Evolutionary conservation across 2,329 filamentous ascomycete genomes (phyloP).

Genomic region (Paecilomyces dactylethromorphus): DNA sequence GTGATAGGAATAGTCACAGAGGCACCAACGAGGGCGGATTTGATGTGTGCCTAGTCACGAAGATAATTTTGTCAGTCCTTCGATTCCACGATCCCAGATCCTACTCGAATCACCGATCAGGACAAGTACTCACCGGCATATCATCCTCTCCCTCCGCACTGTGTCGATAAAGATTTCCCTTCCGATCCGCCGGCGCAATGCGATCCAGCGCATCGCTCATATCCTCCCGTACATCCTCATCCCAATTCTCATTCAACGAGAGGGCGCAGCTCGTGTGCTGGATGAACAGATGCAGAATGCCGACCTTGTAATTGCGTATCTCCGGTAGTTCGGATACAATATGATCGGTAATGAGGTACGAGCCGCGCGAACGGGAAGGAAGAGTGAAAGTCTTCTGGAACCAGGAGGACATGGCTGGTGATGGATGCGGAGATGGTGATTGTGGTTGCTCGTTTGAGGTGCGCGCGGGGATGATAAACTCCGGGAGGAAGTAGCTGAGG

Average conservation of each 20-base stretch:
- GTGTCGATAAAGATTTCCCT: slow-evolving; percentile 75
- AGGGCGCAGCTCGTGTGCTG: slow-evolving; percentile 93
- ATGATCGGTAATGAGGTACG: slow-evolving; percentile 80
- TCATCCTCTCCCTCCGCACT: slow-evolving; percentile 83
- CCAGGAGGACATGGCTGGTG: slow-evolving; percentile 53
- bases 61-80: background rate
- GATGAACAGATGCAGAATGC: slow-evolving; percentile 80
- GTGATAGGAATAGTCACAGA: slow-evolving; percentile 87
- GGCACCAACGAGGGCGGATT: slow-evolving; percentile 80
- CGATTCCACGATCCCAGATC: background rate
- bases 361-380: slow-evolving; percentile 69
- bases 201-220: slow-evolving; percentile 92
- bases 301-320: slow-evolving; percentile 74
- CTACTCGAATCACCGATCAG: slow-evolving; percentile 1
- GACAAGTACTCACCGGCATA: slow-evolving; percentile 65
- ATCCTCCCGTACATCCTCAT: slow-evolving; percentile 77
- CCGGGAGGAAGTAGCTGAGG: slow-evolving; percentile 18
- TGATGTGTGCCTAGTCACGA: slow-evolving; percentile 71
- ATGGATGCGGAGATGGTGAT: background rate
- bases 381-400: slow-evolving; percentile 79
- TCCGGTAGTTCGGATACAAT: slow-evolving; percentile 69
- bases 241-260: slow-evolving; percentile 87
- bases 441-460: slow-evolving; percentile 13
- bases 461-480: slow-evolving; percentile 18
- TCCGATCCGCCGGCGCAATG: slow-evolving; percentile 75